Base-by-base conservation (phyloP, 2,329 filamentous ascomycete species). In the Thyridium curvatum region DNA sequence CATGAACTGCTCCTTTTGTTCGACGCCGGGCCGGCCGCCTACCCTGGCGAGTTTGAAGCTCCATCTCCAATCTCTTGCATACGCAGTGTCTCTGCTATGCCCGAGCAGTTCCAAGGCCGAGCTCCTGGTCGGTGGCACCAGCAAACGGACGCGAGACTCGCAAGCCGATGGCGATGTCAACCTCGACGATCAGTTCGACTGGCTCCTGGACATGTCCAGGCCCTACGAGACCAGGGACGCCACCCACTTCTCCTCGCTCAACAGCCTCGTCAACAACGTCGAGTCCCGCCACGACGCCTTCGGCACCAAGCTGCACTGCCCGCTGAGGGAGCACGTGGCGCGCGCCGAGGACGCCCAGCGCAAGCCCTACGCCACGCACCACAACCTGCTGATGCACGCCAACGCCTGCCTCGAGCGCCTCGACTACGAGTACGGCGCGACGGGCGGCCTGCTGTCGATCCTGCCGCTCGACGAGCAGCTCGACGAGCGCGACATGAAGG, bases 361-460 rank as follows among this genome's bases (percentile, higher is more conserved):
- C 18, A 44, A 43, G 18, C 69, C 66, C 4, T 73, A 67, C 41
- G 60, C 63, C 35, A 65, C 59, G 38, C 71, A 76, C 45, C 60
- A 68, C 44, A 64, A 63, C 26, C 64, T 80, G 13, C 58, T 77
- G 18, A 62, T 66, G 59, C 77, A 80, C 51, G 74, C 76, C 42
- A 79, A 80, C 50, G 65, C 71, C 42, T 72, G 75, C 37, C 68
- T 81, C 6, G 75, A 79, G 58, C 62, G 72, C 3, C 65, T 81
- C 7, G 77, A 81, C 46, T 73, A 79, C 50, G 75, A 79, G 52
- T 75, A 71, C 48, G 64, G 66, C 32, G 61, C 66, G 18, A 70
- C 72, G 29, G 77, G 77, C 13, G 77, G 77, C 3, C 56, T 81
- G 14, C 59, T 80, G 32, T 66, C 69, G 14, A 57, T 79, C 8